Percentiles rank a stretch among this genome's conserved stretches.
These are phyloP conservation scores for Melampsora americana DNA, from an alignment of 1,284 basidiomycete species.

Conservation along the genomic window DNA sequence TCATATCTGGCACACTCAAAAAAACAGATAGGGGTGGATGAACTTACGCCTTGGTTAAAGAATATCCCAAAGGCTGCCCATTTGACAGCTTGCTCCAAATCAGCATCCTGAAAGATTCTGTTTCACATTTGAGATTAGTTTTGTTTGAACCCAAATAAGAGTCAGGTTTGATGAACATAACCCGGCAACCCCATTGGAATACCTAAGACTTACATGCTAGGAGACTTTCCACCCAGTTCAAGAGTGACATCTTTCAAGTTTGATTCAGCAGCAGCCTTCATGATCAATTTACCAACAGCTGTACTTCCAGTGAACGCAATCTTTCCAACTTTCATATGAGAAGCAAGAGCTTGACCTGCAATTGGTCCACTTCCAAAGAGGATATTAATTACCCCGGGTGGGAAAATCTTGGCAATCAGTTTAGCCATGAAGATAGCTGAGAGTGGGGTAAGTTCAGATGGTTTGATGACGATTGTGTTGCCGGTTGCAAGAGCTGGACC, in stretches of 20 bases:
- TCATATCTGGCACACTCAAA: too few relatives aligned
- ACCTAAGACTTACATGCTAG: conserved; percentile 64
- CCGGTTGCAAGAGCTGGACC: conserved; percentile 80
- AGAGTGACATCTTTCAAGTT: conserved; percentile 91
- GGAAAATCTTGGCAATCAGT: conserved; percentile 70
- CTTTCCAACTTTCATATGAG: conserved; percentile 63
- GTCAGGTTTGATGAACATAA: too few relatives aligned
- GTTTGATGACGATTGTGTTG: conserved; percentile 77
- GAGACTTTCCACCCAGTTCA: conserved; percentile 88
- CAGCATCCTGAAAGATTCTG: conserved; percentile 58
- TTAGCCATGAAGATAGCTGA: conserved; percentile 59
- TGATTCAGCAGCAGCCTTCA: conserved; percentile 74
- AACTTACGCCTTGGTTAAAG: conserved; percentile 56
- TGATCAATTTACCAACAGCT: conserved; percentile 76
- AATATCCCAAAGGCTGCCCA: conserved; percentile 80
- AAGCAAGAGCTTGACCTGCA: conserved; percentile 76
- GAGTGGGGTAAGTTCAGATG: conserved; percentile 84
- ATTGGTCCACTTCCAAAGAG: conserved; percentile 67
- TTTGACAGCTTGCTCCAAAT: conserved; percentile 70
- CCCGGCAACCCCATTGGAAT: too few relatives aligned
- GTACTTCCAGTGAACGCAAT: conserved; percentile 66
- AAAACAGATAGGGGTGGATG: too few relatives aligned
- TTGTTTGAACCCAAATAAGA: too few relatives aligned
- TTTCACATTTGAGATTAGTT: too few relatives aligned
- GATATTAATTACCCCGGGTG: conserved; percentile 87